phyloP scores from a whole-genome alignment of 2,329 filamentous ascomycete genomes.

The Diaporthe batatas region DNA sequence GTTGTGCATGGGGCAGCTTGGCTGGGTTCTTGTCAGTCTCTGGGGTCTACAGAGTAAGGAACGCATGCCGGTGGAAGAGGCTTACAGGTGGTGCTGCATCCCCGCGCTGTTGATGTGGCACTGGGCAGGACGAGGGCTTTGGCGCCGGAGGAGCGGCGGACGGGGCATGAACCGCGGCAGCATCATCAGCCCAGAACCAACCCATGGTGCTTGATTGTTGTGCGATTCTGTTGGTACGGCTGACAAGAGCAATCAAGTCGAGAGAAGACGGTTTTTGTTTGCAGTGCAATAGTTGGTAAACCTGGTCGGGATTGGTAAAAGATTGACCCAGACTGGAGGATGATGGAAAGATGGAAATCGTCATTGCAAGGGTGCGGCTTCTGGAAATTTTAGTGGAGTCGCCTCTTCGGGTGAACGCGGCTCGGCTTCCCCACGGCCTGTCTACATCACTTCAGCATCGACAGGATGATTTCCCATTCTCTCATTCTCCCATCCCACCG shows the following conservation, averaged over 20 bases:
- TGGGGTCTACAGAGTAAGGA: neutral
- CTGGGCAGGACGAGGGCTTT: conserved; percentile 42
- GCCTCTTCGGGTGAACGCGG: conserved; percentile 35
- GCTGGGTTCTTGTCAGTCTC: conserved; percentile 53
- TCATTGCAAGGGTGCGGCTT: conserved; percentile 31
- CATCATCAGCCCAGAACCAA: conserved; percentile 74
- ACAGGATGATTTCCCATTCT: no score
- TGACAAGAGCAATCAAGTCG: neutral
- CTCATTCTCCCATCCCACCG: no score
- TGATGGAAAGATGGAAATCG: conserved; percentile 24
- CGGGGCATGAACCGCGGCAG: conserved; percentile 49
- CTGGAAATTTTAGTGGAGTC: conserved; percentile 38
- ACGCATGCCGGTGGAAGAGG: neutral
- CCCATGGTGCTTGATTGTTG: conserved; percentile 59
- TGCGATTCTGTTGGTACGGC: neutral
- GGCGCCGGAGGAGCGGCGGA: conserved; percentile 37
- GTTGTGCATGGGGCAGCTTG: conserved; percentile 70
- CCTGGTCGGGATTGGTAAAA: conserved; percentile 23
- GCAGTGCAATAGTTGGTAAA: neutral
- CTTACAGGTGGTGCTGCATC: conserved; percentile 57
- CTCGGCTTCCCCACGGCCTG: neutral
- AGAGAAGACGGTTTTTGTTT: neutral
- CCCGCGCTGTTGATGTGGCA: conserved; percentile 45
- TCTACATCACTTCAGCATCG: neutral
- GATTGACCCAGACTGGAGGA: conserved; percentile 35